Conservation (phyloP, 2,329 filamentous ascomycete species). For the Erysiphe pulchra region DNA sequence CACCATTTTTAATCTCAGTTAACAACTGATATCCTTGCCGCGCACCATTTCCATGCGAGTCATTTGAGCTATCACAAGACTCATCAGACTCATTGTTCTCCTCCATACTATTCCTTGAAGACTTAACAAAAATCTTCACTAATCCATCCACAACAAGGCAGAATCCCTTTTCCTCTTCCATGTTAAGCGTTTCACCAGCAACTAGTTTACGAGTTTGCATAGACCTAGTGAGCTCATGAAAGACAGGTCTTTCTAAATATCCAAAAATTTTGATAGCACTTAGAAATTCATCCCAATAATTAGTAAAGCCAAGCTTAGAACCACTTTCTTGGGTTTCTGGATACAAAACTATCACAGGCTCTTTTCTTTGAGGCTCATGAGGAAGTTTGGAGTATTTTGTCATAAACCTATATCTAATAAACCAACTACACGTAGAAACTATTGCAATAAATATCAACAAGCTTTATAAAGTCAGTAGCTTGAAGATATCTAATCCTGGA, state of each 20-base stretch:
- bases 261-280: constrained; percentile 98
- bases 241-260: constrained; percentile 85
- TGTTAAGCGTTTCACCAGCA: constrained; percentile 76
- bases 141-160: constrained; percentile 90
- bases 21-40: constrained; percentile 81
- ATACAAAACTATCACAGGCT: constrained; percentile 85
- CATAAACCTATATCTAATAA: constrained; percentile 81
- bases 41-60: constrained; percentile 28
- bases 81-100: constrained; percentile 19
- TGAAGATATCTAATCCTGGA: constrained; percentile 2
- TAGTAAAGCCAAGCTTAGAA: constrained; percentile 74
- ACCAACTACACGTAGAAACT: constrained; percentile 73
- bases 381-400: constrained; percentile 93
- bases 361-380: constrained; percentile 83
- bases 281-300: constrained; percentile 90
- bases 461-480: constrained; percentile 16
- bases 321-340: constrained; percentile 79
- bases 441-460: constrained; percentile 54
- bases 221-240: constrained; percentile 86
- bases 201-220: constrained; percentile 97
- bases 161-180: constrained; percentile 96
- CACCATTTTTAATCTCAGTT: constrained; percentile 92
- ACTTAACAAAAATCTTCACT: constrained; percentile 96
- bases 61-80: constrained; percentile 37
- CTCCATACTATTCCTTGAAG: constrained; percentile 28